A percentile compares a stretch with the other conserved stretches of the same genome.
phyloP scores from a whole-genome alignment of 257 asterid species.

The Primulina huaijiensis region DNA sequence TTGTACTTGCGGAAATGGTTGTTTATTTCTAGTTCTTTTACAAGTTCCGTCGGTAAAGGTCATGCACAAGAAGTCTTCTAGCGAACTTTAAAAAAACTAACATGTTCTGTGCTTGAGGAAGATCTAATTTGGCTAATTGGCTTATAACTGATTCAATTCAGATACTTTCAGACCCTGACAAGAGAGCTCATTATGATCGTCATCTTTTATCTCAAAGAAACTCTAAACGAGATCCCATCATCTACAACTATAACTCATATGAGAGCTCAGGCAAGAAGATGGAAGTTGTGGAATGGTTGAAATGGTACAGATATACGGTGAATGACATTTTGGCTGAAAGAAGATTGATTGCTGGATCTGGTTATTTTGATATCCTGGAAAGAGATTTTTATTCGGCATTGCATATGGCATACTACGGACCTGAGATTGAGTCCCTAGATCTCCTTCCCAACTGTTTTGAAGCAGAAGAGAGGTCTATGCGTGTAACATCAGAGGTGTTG shows the following conservation, averaged over 20 bases:
- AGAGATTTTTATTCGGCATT: conserved; percentile 82
- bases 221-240: conserved; percentile 39
- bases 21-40: conserved; percentile 7
- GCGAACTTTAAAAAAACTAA: background rate
- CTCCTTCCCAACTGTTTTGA: conserved; percentile 86
- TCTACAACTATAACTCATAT: conserved; percentile 45
- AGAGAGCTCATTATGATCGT: conserved; percentile 79
- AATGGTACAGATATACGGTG: conserved; percentile 78
- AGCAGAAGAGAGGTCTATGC: conserved; percentile 85
- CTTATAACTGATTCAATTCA: conserved; percentile 38
- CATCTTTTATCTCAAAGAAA: conserved; percentile 54
- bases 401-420: conserved; percentile 85
- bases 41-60: background rate
- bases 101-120: conserved; percentile 4
- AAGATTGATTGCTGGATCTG: conserved; percentile 80
- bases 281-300: conserved; percentile 97
- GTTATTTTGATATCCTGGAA: conserved; percentile 75
- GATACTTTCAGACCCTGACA: conserved; percentile 81
- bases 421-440: conserved; percentile 68
- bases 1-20: background rate
- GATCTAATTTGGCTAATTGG: conserved; percentile 20
- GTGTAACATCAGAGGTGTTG: conserved; percentile 66
- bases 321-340: conserved; percentile 72
- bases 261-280: conserved; percentile 42
- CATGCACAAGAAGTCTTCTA: conserved; percentile 19